These are phyloP conservation scores for Hamigera avellanea DNA, from an alignment of 495 filamentous ascomycete genomes.

Conservation along the genomic window DNA sequence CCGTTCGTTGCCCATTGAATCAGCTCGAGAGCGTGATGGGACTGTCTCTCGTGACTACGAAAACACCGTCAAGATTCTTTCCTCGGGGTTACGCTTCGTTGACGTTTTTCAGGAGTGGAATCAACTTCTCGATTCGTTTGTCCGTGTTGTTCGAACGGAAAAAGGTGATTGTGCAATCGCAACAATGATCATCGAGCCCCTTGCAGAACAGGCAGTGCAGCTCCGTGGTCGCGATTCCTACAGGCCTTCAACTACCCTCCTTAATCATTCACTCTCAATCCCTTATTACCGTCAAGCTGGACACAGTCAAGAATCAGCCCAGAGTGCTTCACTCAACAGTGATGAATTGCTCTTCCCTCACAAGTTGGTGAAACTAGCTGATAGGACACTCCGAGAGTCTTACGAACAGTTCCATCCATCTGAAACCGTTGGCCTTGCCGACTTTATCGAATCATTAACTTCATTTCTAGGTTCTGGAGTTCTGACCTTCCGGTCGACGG, in stretches of 20 bases:
- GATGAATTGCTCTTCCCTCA: slow-evolving; percentile 12
- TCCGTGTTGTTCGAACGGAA: slow-evolving; percentile 48
- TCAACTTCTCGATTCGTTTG: slow-evolving; percentile 44
- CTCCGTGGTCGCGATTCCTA: slow-evolving; percentile 12
- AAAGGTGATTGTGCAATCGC: slow-evolving; percentile 53
- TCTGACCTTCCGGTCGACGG: slow-evolving; percentile 15
- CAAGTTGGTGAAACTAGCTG: slow-evolving; percentile 16
- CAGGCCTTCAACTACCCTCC: slow-evolving; percentile 19
- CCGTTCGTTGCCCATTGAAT: slow-evolving; percentile 28
- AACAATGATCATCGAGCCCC: slow-evolving; percentile 55
- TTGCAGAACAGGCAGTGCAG: slow-evolving; percentile 39
- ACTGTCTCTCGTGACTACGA: slow-evolving; percentile 48
- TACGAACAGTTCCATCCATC: slow-evolving; percentile 19
- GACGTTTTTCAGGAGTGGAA: slow-evolving; percentile 43
- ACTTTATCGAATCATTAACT: slow-evolving; percentile 29
- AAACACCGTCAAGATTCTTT: slow-evolving; percentile 55
- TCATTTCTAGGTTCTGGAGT: slow-evolving; percentile 27
- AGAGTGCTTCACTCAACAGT: background rate
- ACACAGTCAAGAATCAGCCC: background rate
- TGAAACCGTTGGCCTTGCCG: slow-evolving; percentile 12
- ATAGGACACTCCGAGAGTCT: slow-evolving; percentile 15
- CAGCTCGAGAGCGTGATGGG: slow-evolving; percentile 31
- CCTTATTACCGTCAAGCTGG: slow-evolving; percentile 17
- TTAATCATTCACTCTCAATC: slow-evolving; percentile 23
- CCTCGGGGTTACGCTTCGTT: slow-evolving; percentile 43